phyloP scores from a whole-genome alignment of 1,139 yeast species.

The Candida sp. region DNA sequence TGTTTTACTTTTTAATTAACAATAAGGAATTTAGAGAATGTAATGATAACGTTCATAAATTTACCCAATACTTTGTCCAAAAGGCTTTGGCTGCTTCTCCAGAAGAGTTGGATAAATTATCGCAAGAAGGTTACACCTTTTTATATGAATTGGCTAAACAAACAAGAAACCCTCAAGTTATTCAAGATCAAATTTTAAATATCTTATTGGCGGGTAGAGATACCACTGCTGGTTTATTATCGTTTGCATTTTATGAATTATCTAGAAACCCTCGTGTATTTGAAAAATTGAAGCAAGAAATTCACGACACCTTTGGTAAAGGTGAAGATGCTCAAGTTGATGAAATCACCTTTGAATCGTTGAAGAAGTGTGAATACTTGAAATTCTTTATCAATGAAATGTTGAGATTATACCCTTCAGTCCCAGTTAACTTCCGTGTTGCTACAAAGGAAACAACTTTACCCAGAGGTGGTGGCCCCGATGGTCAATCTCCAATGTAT shows the following conservation, averaged over 20 bases:
- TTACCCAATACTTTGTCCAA: slow-evolving; percentile 31
- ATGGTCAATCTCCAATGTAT: slow-evolving; percentile 40
- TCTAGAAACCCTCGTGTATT: slow-evolving; percentile 41
- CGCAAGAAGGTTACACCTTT: slow-evolving; percentile 42
- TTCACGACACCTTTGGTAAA: slow-evolving; percentile 29
- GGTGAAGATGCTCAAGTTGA: slow-evolving; percentile 23
- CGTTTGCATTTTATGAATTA: slow-evolving; percentile 43
- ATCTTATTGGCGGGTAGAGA: slow-evolving; percentile 55
- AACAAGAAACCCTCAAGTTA: slow-evolving; percentile 43
- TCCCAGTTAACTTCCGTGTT: slow-evolving; percentile 49
- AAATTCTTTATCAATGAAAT: slow-evolving; percentile 47
- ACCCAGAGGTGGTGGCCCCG: slow-evolving; percentile 54
- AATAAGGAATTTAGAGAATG: slow-evolving; percentile 26
- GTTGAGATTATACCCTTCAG: slow-evolving; percentile 54
- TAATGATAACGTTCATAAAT: slow-evolving; percentile 27
- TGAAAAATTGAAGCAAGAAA: slow-evolving; percentile 29
- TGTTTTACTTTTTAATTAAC: slow-evolving; percentile 24
- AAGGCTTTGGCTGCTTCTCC: slow-evolving; percentile 23
- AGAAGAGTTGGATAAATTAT: slow-evolving; percentile 33
- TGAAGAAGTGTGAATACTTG: slow-evolving; percentile 48
- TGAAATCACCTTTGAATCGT: slow-evolving; percentile 45
- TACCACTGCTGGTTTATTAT: slow-evolving; percentile 54
- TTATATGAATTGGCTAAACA: slow-evolving; percentile 48
- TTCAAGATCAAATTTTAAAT: slow-evolving; percentile 50
- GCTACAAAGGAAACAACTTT: slow-evolving; percentile 32